Base-by-base conservation (phyloP, 1,284 basidiomycete species). In the Termitomyces sp. region DNA sequence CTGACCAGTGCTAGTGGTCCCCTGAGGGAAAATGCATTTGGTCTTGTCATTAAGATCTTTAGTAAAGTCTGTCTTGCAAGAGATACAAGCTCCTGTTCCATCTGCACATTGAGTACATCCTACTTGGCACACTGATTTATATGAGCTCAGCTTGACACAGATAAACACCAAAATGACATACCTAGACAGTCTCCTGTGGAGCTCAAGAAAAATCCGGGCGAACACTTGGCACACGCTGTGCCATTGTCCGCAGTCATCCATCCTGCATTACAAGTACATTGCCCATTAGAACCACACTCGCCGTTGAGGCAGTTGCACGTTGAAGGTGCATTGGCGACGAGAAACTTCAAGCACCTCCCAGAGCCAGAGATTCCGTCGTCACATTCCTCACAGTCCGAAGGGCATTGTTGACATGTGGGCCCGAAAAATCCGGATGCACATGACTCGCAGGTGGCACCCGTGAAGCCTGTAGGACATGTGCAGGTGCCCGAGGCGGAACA, bases 301-400 rank as follows among this genome's bases (percentile, higher is more conserved):
- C 90, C 90, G 59, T 92, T 92, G 46, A 84, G 57, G 62, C 90
- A 93, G 60, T 88, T 86, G 68, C 90, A 93, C 3, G 74, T 78
- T 46, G 80, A 74, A 0, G 85, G 79, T 3, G 76, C 71, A 56
- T 81, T 81, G 40, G 56, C 44, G 30, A 81, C 72, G 5, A 69
- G 65, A 2, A 78, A 66, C 10, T 70, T 66, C 53, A 89, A 73
- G 64, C 90, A 93, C 47, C 72, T 72, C 0, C 90, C 90, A 0
- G 79, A 77, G 0, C 91, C 89, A 0, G 81, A 77, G 39, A 88
- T 83, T 6, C 90, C 90, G 26, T 88, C 81, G 58, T 91, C 86
- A 63, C 91, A 93, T 13, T 75, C 70, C 0, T 71, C 59, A 66
- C 90, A 92, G 8, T 78, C 80, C 2, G 71, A 66, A 1, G 87